Conservation (phyloP, 495 filamentous ascomycete genomes). For the Polyplosphaeria fusca region DNA sequence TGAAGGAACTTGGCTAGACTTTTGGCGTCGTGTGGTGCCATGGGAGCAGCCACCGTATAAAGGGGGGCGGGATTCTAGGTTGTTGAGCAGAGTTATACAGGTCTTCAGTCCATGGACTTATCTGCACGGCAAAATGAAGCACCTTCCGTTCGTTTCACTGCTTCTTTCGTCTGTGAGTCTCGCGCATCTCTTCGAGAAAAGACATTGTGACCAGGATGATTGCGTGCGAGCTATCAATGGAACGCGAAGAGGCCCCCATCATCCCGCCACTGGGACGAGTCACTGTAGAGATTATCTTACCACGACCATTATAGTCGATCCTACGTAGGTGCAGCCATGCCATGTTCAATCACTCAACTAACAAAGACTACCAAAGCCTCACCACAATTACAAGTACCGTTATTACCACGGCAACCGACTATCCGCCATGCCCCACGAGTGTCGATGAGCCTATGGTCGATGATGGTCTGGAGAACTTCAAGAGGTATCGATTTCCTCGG, state of each 20-base stretch:
- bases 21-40: background rate
- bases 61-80: background rate
- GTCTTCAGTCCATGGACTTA: background rate
- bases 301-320: slow-evolving; percentile 12
- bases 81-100: background rate
- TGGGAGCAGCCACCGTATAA: slow-evolving; percentile 2
- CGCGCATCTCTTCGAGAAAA: slow-evolving; percentile 7
- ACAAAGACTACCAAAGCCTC: slow-evolving; percentile 1
- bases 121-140: slow-evolving; percentile 18
- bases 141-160: slow-evolving; percentile 6
- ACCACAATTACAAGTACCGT: slow-evolving; percentile 6
- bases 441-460: too few relatives aligned
- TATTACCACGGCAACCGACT: background rate
- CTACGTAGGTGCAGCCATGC: slow-evolving; percentile 20
- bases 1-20: too few relatives aligned
- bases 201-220: slow-evolving; percentile 18
- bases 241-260: slow-evolving; percentile 18
- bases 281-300: slow-evolving; percentile 27
- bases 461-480: too few relatives aligned
- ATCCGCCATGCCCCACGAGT: background rate
- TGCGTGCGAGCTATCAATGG: slow-evolving; percentile 27
- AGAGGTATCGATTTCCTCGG: background rate
- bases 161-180: slow-evolving; percentile 5
- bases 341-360: too few relatives aligned
- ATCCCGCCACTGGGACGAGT: slow-evolving; percentile 10